Evolutionary conservation across 768 basidiomycete genomes (phyloP).

Genomic region (Hortiboletus campestris): DNA sequence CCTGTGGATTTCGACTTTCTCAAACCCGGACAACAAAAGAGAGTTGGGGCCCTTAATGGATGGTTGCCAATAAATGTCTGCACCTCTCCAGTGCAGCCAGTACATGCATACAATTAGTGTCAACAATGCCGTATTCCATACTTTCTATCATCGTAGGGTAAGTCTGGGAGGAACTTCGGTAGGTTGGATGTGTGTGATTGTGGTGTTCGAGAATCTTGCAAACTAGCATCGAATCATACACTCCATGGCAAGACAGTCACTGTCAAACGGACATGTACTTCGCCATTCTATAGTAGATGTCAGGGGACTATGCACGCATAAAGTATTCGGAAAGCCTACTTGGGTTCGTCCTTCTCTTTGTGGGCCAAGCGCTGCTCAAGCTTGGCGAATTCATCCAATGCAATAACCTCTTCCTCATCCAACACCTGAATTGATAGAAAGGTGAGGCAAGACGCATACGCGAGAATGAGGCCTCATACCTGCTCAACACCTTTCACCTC

Average conservation of each 20-base stretch:
- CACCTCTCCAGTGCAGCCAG: not conserved
- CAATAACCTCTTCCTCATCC: constrained; percentile 86
- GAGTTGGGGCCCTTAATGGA: too few relatives aligned
- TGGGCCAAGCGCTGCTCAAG: constrained; percentile 66
- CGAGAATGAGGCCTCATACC: constrained; percentile 38
- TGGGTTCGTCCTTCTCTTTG: constrained; percentile 43
- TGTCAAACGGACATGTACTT: constrained; percentile 75
- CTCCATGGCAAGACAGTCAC: not conserved
- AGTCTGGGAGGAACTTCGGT: not conserved
- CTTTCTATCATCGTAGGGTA: not conserved
- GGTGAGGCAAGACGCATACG: constrained; percentile 5
- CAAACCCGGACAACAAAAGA: too few relatives aligned
- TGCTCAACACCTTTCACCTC: constrained; percentile 92
- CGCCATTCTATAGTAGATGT: constrained; percentile 55
- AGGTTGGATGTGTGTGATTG: not conserved
- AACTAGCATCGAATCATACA: not conserved
- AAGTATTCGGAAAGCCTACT: constrained; percentile 37
- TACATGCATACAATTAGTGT: not conserved
- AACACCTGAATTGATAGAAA: constrained; percentile 54
- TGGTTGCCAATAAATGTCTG: not conserved
- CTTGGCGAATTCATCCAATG: constrained; percentile 85
- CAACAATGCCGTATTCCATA: not conserved
- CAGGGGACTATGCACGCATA: not conserved
- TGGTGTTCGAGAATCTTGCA: not conserved
- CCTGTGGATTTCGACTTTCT: too few relatives aligned